Evolutionary conservation across 2,329 filamentous ascomycete species (phyloP).

Genomic region (Hypoxylon rubiginosum): DNA sequence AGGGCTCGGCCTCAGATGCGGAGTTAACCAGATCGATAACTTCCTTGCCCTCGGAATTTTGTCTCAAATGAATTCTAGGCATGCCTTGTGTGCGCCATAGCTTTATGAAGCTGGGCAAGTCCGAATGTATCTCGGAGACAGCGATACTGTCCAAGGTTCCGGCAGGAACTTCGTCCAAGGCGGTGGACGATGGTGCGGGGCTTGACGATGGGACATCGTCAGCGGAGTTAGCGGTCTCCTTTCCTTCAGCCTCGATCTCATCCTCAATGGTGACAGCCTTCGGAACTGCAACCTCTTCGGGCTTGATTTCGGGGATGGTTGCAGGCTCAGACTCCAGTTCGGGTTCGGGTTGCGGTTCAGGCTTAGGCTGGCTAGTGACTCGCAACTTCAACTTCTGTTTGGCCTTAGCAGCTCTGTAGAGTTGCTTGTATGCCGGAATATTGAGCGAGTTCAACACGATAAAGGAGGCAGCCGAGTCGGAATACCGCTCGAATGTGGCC

Average conservation of each 20-base stretch:
- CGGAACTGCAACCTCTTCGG: slow-evolving; percentile 35
- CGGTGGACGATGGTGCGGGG: slow-evolving; percentile 8
- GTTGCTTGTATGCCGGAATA: slow-evolving; percentile 90
- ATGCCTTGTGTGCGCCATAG: slow-evolving; percentile 48
- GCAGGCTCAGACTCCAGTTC: slow-evolving; percentile 2
- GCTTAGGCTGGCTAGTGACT: slow-evolving; percentile 67
- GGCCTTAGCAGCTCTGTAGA: slow-evolving; percentile 95
- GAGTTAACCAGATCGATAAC: slow-evolving; percentile 48
- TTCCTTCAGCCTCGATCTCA: slow-evolving; percentile 31
- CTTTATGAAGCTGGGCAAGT: slow-evolving; percentile 48
- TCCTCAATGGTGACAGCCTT: slow-evolving; percentile 42
- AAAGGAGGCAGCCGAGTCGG: slow-evolving; percentile 88
- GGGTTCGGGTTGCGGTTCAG: slow-evolving; percentile 31
- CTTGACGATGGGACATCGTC: slow-evolving; percentile 9
- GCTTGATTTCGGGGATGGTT: neutral
- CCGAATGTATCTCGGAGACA: slow-evolving; percentile 45
- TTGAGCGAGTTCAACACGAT: slow-evolving; percentile 84
- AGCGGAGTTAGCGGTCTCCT: slow-evolving; percentile 19
- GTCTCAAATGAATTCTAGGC: slow-evolving; percentile 47
- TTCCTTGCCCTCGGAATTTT: slow-evolving; percentile 44
- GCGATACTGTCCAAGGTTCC: slow-evolving; percentile 41
- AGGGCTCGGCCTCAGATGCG: slow-evolving; percentile 26
- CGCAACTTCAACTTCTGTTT: slow-evolving; percentile 97
- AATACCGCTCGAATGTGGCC: slow-evolving; percentile 89
- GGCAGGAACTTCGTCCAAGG: slow-evolving; percentile 17